These are phyloP conservation scores for Dicorynia guianensis DNA, from an alignment of 306 rosid genomes.

Conservation along the genomic window DNA sequence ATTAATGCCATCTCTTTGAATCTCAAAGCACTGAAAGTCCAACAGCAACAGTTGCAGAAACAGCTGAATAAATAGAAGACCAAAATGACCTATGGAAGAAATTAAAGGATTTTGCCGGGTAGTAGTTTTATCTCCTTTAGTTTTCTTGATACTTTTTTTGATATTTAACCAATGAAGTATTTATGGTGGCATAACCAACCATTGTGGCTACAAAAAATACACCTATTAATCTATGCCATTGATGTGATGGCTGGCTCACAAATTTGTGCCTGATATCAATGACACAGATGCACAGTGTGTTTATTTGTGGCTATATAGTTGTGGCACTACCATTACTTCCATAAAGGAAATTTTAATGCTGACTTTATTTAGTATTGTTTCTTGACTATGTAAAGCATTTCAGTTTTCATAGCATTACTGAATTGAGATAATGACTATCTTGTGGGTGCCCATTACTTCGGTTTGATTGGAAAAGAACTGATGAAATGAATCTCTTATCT, in stretches of 20 bases:
- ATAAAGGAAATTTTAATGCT: no score
- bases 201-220: no score
- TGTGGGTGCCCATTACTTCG: neutral
- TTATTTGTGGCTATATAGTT: no score
- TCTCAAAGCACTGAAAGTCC: slow-evolving; percentile 60
- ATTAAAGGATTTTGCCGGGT: slow-evolving; percentile 84
- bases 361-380: no score
- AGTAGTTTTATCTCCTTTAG: slow-evolving; percentile 43
- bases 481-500: neutral
- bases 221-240: no score
- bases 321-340: no score
- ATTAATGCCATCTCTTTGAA: slow-evolving; percentile 93
- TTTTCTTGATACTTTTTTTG: neutral
- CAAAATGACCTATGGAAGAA: slow-evolving; percentile 69
- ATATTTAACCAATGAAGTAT: neutral
- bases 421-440: neutral
- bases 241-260: no score
- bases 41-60: slow-evolving; percentile 55
- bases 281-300: no score
- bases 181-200: no score
- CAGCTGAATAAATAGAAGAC: slow-evolving; percentile 60
- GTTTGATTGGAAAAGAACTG: neutral
- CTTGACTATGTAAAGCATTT: no score
- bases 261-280: no score
- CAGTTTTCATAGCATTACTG: no score